phyloP scores from a whole-genome alignment of 2,329 filamentous ascomycete species.

The Thelonectria olida region DNA sequence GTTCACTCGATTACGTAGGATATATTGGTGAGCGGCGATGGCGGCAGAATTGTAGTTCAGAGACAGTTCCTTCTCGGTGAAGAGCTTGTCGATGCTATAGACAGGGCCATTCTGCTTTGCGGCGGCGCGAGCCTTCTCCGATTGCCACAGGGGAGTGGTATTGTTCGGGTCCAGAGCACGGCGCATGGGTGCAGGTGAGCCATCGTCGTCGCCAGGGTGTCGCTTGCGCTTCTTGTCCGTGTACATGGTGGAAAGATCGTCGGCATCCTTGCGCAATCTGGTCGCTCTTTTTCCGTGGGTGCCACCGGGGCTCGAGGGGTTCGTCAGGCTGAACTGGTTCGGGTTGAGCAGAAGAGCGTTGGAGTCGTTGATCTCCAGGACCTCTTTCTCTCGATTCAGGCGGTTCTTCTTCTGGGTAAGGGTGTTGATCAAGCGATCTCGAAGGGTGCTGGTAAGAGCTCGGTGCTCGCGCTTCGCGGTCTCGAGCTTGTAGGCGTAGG shows the following conservation, averaged over 20 bases:
- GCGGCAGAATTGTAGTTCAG: constrained; percentile 73
- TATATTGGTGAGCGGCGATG: constrained; percentile 68
- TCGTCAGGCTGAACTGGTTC: constrained; percentile 73
- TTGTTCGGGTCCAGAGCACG: constrained; percentile 64
- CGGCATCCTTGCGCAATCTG: constrained; percentile 67
- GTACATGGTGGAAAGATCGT: constrained; percentile 62
- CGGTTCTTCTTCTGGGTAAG: constrained; percentile 72
- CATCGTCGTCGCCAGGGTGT: constrained; percentile 68
- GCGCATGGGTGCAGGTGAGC: constrained; percentile 67
- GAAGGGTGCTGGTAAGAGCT: constrained; percentile 67
- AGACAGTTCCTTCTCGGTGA: constrained; percentile 74
- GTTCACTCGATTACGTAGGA: constrained; percentile 65
- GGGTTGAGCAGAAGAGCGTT: constrained; percentile 73
- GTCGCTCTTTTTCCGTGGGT: constrained; percentile 71
- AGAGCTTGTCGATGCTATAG: constrained; percentile 75
- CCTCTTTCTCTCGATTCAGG: constrained; percentile 72
- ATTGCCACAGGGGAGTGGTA: constrained; percentile 70
- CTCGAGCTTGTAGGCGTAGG: constrained; percentile 68
- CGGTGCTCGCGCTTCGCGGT: constrained; percentile 70
- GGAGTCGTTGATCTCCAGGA: constrained; percentile 72
- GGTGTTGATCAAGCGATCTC: constrained; percentile 73
- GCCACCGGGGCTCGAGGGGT: constrained; percentile 71
- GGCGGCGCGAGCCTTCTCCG: constrained; percentile 63
- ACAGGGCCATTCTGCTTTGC: constrained; percentile 67
- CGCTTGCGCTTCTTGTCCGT: constrained; percentile 72